Conservation (phyloP, 495 filamentous ascomycete species). For the Daldinia concentrica region DNA sequence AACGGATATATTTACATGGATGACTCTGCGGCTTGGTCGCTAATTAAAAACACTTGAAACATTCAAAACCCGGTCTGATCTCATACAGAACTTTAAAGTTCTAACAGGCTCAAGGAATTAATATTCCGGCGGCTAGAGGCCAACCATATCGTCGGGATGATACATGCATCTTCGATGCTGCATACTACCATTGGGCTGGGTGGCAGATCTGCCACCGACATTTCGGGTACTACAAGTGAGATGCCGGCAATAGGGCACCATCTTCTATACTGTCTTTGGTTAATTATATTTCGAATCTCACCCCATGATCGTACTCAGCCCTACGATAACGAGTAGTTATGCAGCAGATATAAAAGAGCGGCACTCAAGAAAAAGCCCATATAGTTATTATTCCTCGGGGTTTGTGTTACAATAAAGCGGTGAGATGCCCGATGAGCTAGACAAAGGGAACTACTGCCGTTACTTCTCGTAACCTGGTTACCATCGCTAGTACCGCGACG, state of each 20-base stretch:
- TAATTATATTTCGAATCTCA: background rate
- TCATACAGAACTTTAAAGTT: background rate
- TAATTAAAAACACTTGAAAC: background rate
- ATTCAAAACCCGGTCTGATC: background rate
- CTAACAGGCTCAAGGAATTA: constrained; percentile 4
- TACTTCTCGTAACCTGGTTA: background rate
- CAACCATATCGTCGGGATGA: constrained; percentile 15
- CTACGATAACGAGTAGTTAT: background rate
- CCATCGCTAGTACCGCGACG: background rate
- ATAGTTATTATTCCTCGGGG: background rate
- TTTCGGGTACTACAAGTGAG: constrained; percentile 4
- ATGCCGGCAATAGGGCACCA: background rate
- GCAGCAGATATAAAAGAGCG: background rate
- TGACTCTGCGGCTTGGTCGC: background rate
- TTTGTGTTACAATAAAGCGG: constrained; percentile 9
- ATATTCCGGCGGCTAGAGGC: constrained; percentile 21
- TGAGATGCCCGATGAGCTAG: constrained; percentile 1
- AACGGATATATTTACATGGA: background rate
- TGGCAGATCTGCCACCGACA: constrained; percentile 11
- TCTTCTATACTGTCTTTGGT: background rate
- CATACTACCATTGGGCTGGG: constrained; percentile 9
- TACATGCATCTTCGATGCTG: constrained; percentile 16
- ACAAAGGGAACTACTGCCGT: background rate
- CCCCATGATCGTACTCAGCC: background rate
- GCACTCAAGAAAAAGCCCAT: background rate